These are phyloP conservation scores for Diaporthe destruens DNA, from an alignment of 2,329 filamentous ascomycete genomes.

Conservation along the genomic window DNA sequence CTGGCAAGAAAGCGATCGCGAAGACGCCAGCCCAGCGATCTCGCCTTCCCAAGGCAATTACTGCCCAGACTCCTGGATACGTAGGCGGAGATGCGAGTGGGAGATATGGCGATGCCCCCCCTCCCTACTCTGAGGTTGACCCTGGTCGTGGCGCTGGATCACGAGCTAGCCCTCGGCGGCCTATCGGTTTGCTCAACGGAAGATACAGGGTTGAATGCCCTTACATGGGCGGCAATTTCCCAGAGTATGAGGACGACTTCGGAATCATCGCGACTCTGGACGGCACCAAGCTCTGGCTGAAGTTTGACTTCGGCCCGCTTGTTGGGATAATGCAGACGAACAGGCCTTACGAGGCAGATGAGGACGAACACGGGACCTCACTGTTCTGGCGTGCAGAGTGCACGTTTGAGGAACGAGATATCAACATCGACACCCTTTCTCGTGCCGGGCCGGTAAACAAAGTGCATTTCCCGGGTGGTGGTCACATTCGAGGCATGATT, in stretches of 20 bases:
- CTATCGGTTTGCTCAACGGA: slow-evolving; percentile 59
- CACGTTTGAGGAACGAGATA: slow-evolving; percentile 38
- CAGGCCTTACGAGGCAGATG: slow-evolving; percentile 49
- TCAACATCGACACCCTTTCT: slow-evolving; percentile 39
- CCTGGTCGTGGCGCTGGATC: slow-evolving; percentile 39
- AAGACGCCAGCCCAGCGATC: slow-evolving; percentile 8
- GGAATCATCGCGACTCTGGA: slow-evolving; percentile 55
- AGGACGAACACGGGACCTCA: slow-evolving; percentile 44
- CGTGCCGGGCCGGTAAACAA: slow-evolving; percentile 49
- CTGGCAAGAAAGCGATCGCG: slow-evolving; percentile 41
- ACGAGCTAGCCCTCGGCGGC: slow-evolving; percentile 36
- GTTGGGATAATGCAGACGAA: slow-evolving; percentile 58
- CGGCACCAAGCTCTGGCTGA: slow-evolving; percentile 58
- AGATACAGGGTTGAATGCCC: slow-evolving; percentile 55
- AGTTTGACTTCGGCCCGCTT: slow-evolving; percentile 58
- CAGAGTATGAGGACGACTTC: slow-evolving; percentile 46
- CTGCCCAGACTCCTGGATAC: not conserved
- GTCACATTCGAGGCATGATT: slow-evolving; percentile 50
- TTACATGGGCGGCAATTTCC: slow-evolving; percentile 47
- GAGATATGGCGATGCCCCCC: slow-evolving; percentile 3
- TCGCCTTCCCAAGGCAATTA: not conserved
- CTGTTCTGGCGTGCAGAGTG: slow-evolving; percentile 56
- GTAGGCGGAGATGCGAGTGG: not conserved
- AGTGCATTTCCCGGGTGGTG: slow-evolving; percentile 55
- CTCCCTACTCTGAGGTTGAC: slow-evolving; percentile 42